Conservation (phyloP, 176 grass and related monocot genomes). For the Avena sativa region DNA sequence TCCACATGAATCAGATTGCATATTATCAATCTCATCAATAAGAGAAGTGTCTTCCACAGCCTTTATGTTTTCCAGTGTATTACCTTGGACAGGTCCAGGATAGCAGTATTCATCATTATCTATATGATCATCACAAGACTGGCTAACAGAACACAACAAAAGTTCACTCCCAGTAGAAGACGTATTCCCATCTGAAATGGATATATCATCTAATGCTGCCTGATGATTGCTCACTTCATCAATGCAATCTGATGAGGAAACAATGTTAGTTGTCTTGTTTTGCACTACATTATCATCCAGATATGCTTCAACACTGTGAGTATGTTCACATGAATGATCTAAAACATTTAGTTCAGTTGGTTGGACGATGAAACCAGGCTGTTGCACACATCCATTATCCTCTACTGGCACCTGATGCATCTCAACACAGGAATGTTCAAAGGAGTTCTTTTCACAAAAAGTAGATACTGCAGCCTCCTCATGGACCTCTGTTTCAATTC, state of each 20-base stretch:
- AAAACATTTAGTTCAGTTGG: constrained; percentile 42
- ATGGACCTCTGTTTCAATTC: constrained; percentile 45
- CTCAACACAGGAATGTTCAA: constrained; percentile 29
- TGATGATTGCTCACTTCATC: constrained; percentile 36
- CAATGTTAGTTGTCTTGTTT: constrained; percentile 32
- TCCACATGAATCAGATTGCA: constrained; percentile 48
- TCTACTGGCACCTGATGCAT: constrained; percentile 24
- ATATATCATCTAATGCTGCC: constrained; percentile 5
- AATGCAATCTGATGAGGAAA: constrained; percentile 37
- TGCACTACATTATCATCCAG: constrained; percentile 34
- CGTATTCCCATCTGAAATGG: constrained; percentile 36
- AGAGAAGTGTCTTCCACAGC: constrained; percentile 27
- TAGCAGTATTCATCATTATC: constrained; percentile 28
- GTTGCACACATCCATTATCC: constrained; percentile 8
- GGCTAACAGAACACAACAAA: constrained; percentile 35
- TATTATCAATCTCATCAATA: constrained; percentile 23
- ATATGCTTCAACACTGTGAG: constrained; percentile 28
- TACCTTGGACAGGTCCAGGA: constrained; percentile 32
- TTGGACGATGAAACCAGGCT: constrained; percentile 29
- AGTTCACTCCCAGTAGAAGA: constrained; percentile 39
- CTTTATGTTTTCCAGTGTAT: constrained; percentile 14
- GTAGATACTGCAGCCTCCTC: constrained; percentile 35
- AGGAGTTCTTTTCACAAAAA: constrained; percentile 15
- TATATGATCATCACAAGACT: constrained; percentile 36
- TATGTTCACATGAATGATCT: constrained; percentile 27